phyloP scores from a whole-genome alignment of 2,329 filamentous ascomycete species.

The Stemphylium vesicarium region DNA sequence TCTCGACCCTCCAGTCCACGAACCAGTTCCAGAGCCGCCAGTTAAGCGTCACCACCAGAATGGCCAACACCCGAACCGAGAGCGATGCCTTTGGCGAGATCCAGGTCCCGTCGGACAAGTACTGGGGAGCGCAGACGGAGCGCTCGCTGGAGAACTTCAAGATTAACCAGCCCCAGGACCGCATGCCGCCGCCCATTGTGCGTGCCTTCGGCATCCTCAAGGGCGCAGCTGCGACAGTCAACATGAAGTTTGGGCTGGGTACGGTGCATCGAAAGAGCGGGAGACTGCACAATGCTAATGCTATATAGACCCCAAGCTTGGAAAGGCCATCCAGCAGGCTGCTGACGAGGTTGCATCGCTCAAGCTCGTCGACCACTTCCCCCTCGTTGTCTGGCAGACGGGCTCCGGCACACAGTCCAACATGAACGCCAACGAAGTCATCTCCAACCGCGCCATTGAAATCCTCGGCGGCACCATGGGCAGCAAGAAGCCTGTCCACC shows the following conservation, averaged over 20 bases:
- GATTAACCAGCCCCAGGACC: slow-evolving; percentile 99
- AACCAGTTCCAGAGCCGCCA: slow-evolving; percentile 31
- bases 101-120: slow-evolving; percentile 88
- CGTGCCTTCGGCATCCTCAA: slow-evolving; percentile 97
- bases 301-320: slow-evolving; percentile 78
- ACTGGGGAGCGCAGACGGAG: slow-evolving; percentile 98
- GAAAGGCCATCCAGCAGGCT: slow-evolving; percentile 91
- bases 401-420: slow-evolving; percentile 98
- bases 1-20: slow-evolving; percentile 28
- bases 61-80: slow-evolving; percentile 74
- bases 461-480: slow-evolving; percentile 94
- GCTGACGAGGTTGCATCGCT: slow-evolving; percentile 90
- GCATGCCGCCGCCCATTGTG: slow-evolving; percentile 93
- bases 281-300: slow-evolving; percentile 25
- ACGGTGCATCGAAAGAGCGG: slow-evolving; percentile 46
- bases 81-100: slow-evolving; percentile 98
- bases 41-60: slow-evolving; percentile 43
- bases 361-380: slow-evolving; percentile 96
- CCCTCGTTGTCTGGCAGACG: slow-evolving; percentile 98
- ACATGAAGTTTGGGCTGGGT: slow-evolving; percentile 91
- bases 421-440: slow-evolving; percentile 99
- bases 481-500: slow-evolving; percentile 97
- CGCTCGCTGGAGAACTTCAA: slow-evolving; percentile 96
- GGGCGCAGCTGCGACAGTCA: slow-evolving; percentile 93
- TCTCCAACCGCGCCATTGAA: slow-evolving; percentile 98